A percentile compares a stretch with the other conserved stretches of the same genome.
Conservation (phyloP, 192 early-diverging fungal genomes). For the Dispira parvispora region DNA sequence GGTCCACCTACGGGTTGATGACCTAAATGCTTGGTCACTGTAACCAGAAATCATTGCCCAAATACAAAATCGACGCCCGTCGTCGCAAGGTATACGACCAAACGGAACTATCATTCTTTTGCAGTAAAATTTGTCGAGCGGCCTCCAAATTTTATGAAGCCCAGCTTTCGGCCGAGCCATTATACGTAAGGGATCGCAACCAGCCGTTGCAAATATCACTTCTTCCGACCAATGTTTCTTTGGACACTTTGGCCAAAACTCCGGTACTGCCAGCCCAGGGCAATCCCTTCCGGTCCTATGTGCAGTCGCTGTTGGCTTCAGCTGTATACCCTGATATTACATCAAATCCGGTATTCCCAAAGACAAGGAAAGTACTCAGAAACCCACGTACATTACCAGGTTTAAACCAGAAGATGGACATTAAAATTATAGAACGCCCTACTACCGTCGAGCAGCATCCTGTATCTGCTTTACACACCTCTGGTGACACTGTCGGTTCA, state of each 20-base stretch:
- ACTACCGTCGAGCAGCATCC: not conserved
- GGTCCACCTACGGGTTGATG: not conserved
- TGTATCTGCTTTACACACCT: too few species aligned
- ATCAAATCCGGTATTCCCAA: too few species aligned
- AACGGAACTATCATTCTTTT: conserved; percentile 44
- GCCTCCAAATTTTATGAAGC: conserved; percentile 46
- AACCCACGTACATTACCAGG: too few species aligned
- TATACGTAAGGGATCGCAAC: conserved; percentile 38
- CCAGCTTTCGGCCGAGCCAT: conserved; percentile 60
- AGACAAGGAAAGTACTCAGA: too few species aligned
- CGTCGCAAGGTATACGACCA: conserved; percentile 68
- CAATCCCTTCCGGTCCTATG: too few species aligned
- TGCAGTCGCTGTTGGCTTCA: too few species aligned
- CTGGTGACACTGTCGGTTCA: too few species aligned
- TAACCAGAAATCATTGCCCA: conserved; percentile 28
- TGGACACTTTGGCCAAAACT: too few species aligned
- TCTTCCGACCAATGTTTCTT: too few species aligned
- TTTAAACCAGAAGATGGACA: not conserved
- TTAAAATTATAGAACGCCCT: conserved; percentile 1
- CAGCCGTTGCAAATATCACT: too few species aligned
- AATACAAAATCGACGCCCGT: conserved; percentile 48
- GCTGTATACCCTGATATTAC: too few species aligned
- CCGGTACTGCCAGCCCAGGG: too few species aligned
- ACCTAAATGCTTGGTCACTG: not conserved
- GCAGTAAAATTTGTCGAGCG: conserved; percentile 50